Percentiles rank a stretch among this genome's conserved stretches.
Evolutionary conservation across 1,284 basidiomycete genomes (phyloP).

Genomic region (Porogramme epimiltina): DNA sequence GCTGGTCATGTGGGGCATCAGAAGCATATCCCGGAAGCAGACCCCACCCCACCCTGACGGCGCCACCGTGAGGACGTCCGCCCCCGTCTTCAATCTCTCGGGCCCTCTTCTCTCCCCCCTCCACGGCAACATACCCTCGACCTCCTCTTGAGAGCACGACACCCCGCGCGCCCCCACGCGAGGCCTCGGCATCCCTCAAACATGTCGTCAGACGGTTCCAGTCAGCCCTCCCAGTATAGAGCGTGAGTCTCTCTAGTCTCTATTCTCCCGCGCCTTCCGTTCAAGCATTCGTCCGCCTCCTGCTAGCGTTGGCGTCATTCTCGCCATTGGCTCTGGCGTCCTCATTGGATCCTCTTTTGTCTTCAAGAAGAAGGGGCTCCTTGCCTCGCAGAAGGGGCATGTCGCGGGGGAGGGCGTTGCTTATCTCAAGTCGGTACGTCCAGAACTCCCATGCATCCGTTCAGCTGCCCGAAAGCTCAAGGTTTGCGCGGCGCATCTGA

Average conservation of each 20-base stretch:
- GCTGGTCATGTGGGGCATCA: conserved; percentile 3
- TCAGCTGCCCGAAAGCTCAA: background rate
- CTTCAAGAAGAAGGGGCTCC: conserved; percentile 62
- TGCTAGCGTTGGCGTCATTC: conserved; percentile 27
- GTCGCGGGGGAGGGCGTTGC: conserved; percentile 63
- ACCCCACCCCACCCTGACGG: background rate
- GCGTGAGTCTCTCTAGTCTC: conserved; percentile 6
- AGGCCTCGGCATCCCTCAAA: background rate
- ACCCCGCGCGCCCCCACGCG: background rate
- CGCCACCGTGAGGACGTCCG: background rate
- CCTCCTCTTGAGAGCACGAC: background rate
- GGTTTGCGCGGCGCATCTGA: background rate
- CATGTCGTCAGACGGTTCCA: conserved; percentile 1
- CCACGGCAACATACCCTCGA: background rate
- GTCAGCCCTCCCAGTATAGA: conserved; percentile 16
- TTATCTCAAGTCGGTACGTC: conserved; percentile 56
- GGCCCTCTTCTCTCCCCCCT: background rate
- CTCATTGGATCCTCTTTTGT: conserved; percentile 64
- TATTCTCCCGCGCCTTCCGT: background rate
- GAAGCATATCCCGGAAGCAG: background rate
- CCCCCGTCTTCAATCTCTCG: background rate
- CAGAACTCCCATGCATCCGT: background rate
- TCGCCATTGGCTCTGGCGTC: conserved; percentile 58
- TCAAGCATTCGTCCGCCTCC: too few relatives aligned
- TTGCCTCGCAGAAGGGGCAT: conserved; percentile 44